phyloP scores from a whole-genome alignment of 805 yeast genomes.

The Starmerella lactis-condensi region DNA sequence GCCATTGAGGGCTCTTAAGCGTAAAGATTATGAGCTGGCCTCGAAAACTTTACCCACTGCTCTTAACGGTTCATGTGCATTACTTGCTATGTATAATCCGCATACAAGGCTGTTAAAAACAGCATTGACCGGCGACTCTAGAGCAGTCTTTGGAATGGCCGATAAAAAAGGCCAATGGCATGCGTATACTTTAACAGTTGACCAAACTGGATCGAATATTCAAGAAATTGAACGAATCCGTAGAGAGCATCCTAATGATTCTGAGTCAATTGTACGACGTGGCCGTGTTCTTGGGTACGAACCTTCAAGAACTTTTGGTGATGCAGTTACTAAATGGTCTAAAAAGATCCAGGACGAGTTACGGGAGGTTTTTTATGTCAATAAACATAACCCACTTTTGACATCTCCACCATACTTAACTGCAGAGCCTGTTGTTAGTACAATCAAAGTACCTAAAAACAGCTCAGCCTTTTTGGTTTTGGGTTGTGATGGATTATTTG shows the following conservation, averaged over 20 bases:
- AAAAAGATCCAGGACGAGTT: constrained; percentile 48
- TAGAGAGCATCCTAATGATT: constrained; percentile 80
- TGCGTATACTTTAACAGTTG: constrained; percentile 65
- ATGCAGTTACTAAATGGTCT: constrained; percentile 76
- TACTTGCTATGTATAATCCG: constrained; percentile 70
- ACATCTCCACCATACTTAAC: constrained; percentile 91
- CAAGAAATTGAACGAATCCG: constrained; percentile 66
- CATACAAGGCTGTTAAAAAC: constrained; percentile 50
- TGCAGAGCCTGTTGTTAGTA: constrained; percentile 79
- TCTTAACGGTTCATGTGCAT: constrained; percentile 62
- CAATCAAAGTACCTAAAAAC: constrained; percentile 50
- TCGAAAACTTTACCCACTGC: constrained; percentile 64
- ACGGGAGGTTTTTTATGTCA: constrained; percentile 59
- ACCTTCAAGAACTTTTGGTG: constrained; percentile 93
- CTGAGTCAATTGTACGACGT: constrained; percentile 25
- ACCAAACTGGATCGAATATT: constrained; percentile 83
- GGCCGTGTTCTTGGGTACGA: constrained; percentile 89
- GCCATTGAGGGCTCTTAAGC: constrained; percentile 45
- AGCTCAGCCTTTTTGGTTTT: constrained; percentile 70
- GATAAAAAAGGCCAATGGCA: constrained; percentile 56
- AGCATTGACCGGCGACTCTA: constrained; percentile 89
- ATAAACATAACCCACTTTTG: constrained; percentile 43
- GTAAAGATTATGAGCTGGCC: constrained; percentile 44
- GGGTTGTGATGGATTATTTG: constrained; percentile 89
- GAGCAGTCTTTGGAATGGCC: constrained; percentile 65